A percentile compares a stretch with the other conserved stretches of the same genome.
Evolutionary conservation across 2,329 filamentous ascomycete genomes (phyloP).

Genomic region (Epichloe aotearoae): DNA sequence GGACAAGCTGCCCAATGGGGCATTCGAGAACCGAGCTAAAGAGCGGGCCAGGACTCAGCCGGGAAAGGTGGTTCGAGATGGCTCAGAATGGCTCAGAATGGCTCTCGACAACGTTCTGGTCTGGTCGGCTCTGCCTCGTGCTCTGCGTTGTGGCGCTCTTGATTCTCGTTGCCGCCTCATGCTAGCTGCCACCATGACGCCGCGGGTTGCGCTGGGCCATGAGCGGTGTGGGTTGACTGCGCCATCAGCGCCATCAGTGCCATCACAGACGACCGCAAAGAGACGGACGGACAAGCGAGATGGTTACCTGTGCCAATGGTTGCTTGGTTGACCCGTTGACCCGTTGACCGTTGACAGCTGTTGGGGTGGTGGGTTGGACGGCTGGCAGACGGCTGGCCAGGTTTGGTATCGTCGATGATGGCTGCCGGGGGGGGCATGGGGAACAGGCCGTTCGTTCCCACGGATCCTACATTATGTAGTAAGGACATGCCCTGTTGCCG

Average conservation of each 20-base stretch:
- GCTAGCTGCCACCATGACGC: constrained; percentile 2
- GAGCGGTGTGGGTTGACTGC: constrained; percentile 19
- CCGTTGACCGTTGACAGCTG: background rate
- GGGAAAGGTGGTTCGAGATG: constrained; percentile 11
- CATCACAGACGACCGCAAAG: too few relatives aligned
- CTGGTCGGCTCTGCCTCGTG: background rate
- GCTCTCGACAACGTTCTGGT: background rate
- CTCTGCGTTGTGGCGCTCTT: constrained; percentile 1
- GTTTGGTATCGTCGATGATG: background rate
- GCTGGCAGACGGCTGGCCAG: background rate
- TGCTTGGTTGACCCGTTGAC: background rate
- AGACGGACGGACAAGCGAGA: too few relatives aligned
- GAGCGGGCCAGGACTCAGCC: constrained; percentile 26
- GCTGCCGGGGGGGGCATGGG: background rate
- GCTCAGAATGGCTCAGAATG: background rate
- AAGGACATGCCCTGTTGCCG: constrained; percentile 6
- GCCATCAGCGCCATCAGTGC: background rate
- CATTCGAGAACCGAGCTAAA: constrained; percentile 32
- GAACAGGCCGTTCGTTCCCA: constrained; percentile 4
- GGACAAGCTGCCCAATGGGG: constrained; percentile 37
- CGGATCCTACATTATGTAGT: background rate
- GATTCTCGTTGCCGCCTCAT: background rate
- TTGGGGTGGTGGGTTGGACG: background rate
- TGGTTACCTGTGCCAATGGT: background rate
- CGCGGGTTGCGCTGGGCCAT: constrained; percentile 4